Conservation (phyloP, 192 early-diverging fungal species). For the Podila epicladia region DNA sequence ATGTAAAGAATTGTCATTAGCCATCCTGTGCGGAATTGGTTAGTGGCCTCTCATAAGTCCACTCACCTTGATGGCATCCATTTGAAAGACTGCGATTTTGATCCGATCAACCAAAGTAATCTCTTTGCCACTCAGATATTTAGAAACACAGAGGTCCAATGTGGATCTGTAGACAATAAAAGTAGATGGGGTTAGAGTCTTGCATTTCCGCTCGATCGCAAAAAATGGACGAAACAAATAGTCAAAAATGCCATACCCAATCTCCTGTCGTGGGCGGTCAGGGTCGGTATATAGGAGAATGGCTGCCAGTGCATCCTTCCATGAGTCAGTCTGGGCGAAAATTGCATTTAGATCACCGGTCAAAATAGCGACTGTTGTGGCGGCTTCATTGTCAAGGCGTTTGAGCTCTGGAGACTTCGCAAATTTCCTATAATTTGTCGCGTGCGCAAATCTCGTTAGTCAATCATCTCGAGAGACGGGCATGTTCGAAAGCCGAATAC, state of each 20-base stretch:
- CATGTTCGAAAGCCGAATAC: no score
- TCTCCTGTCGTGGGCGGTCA: conserved; percentile 31
- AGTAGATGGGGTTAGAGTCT: not conserved
- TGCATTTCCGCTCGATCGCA: no score
- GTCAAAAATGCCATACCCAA: conserved; percentile 4
- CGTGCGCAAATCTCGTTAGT: not conserved
- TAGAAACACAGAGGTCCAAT: conserved; percentile 28
- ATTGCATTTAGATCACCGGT: conserved; percentile 54
- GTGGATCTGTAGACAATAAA: conserved; percentile 14
- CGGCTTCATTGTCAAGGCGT: conserved; percentile 14
- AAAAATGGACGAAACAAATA: not conserved
- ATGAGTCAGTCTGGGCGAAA: conserved; percentile 45
- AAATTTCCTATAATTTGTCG: conserved; percentile 17
- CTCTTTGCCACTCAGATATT: conserved; percentile 40
- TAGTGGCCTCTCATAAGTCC: not conserved
- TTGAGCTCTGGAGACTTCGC: conserved; percentile 3
- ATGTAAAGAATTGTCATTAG: not conserved
- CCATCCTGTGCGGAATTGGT: not conserved
- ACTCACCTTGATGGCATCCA: conserved; percentile 57
- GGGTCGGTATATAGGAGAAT: conserved; percentile 63
- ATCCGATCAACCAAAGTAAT: conserved; percentile 50
- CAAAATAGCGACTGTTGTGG: conserved; percentile 17
- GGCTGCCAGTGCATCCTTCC: conserved; percentile 65
- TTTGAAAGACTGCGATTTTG: conserved; percentile 49
- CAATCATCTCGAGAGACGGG: not conserved